Evolutionary conservation across 169 alveolate genomes (phyloP), one percentile per base, ranked within the genome.

Genomic region (Eimeria tenella): DNA sequence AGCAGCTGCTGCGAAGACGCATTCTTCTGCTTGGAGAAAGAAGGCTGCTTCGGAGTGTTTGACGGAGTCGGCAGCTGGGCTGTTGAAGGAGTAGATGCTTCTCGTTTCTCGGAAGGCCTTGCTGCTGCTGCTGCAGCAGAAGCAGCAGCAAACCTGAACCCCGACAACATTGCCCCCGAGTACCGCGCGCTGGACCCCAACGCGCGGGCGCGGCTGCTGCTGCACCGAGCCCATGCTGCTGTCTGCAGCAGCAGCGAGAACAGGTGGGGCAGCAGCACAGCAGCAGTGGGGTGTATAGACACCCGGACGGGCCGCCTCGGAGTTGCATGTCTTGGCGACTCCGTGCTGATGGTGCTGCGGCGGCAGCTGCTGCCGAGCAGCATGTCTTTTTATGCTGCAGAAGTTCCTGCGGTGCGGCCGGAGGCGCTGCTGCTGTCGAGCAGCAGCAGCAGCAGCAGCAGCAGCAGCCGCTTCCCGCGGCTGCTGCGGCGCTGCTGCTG

Each of bases 11-110:
- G 97, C 86, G 97, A 96, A 65, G 97, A 96, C 77, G 97, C 97
- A 2, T 88, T 86, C 50, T 96, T 96, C 93, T 92, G 68, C 58
- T 90, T 96, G 70, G 96, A 94, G 53, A 71, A 81, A 25, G 96
- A 95, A 42, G 96, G 96, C n/a, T 95, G 95, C 6, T 96, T 96
- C 90, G 97, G 97, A 10, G 95, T 96, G n/a, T 96, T 96, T 53
- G 97, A 96, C 86, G 97, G 97, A 17, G 97, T 96, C 3, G 97
- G 97, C n/a, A 93, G 96, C 84, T 96, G 97, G 97, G 94, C 96
- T 56, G 73, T 91, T 17, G 97, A 96, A 87, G 97, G 97, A 6
- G 88, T 96, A 49, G 97, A 96, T 60, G 96, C 97, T 58, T 96
- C 97, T 13, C 93, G 88, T 79, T 96, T 96, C 62, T 96, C 97